These are phyloP conservation scores for Eleusine indica DNA, from an alignment of 176 grass and related monocot species.

Conservation along the genomic window DNA sequence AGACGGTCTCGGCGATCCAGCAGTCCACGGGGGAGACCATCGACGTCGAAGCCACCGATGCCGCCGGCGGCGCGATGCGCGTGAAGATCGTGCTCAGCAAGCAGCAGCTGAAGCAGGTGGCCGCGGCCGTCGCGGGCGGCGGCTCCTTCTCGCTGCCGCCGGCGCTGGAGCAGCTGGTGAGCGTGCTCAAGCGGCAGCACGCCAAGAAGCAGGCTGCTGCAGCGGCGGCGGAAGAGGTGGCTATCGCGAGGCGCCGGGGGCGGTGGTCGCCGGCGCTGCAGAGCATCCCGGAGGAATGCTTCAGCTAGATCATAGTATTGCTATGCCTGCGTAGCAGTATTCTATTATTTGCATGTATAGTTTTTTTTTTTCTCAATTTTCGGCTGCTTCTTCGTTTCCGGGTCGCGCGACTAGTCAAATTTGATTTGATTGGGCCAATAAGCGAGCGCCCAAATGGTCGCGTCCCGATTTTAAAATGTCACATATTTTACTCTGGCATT, in stretches of 20 bases:
- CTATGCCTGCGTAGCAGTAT: neutral
- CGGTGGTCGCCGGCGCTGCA: constrained; percentile 70
- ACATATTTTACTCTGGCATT: constrained; percentile 60
- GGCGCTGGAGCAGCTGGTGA: constrained; percentile 67
- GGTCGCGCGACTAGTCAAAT: constrained; percentile 5
- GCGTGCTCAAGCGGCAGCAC: constrained; percentile 60
- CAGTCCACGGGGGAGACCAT: constrained; percentile 49
- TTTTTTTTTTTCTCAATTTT: neutral
- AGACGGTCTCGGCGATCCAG: constrained; percentile 54
- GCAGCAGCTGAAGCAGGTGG: constrained; percentile 75
- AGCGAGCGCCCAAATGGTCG: constrained; percentile 35
- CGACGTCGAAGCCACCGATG: neutral
- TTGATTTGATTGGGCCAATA: constrained; percentile 31
- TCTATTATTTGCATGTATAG: constrained; percentile 40
- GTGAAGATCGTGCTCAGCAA: constrained; percentile 78
- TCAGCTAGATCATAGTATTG: constrained; percentile 9
- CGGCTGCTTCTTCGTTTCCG: neutral
- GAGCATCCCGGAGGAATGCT: constrained; percentile 77
- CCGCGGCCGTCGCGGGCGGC: constrained; percentile 45
- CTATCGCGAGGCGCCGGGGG: constrained; percentile 14
- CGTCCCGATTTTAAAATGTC: constrained; percentile 50
- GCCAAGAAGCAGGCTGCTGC: constrained; percentile 40
- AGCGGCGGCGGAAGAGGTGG: neutral
- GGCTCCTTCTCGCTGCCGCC: constrained; percentile 46
- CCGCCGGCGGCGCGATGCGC: constrained; percentile 38